These are phyloP conservation scores for Lepidium aucheri DNA, from an alignment of 345 rosid genomes.

Conservation along the genomic window DNA sequence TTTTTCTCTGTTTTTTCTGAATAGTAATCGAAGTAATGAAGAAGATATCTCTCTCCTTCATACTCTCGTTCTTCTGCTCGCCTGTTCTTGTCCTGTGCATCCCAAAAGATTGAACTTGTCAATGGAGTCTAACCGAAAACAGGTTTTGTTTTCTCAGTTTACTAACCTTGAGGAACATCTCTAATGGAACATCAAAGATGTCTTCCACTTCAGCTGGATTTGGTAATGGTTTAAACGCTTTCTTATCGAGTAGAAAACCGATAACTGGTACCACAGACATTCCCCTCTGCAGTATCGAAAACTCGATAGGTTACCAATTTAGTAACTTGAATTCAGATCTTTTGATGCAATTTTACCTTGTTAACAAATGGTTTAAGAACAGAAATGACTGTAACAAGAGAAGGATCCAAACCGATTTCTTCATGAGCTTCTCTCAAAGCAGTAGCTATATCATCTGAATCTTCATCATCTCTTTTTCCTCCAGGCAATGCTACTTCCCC, in stretches of 20 bases:
- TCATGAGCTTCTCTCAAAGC: conserved; percentile 63
- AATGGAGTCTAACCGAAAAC: background rate
- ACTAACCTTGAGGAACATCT: conserved; percentile 65
- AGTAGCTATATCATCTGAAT: conserved; percentile 43
- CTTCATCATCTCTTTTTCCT: conserved; percentile 46
- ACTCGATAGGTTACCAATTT: background rate
- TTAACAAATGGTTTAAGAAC: conserved; percentile 36
- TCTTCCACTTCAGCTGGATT: conserved; percentile 55
- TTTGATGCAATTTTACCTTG: conserved; percentile 29
- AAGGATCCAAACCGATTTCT: conserved; percentile 57
- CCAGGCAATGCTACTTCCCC: conserved; percentile 67
- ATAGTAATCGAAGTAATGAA: conserved; percentile 48
- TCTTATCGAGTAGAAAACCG: conserved; percentile 36
- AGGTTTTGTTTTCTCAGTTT: background rate
- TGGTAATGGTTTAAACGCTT: conserved; percentile 38
- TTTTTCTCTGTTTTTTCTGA: conserved; percentile 14
- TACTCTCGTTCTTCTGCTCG: conserved; percentile 45
- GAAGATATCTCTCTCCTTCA: conserved; percentile 40
- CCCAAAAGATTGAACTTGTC: background rate
- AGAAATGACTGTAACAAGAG: conserved; percentile 39
- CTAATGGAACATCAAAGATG: conserved; percentile 57
- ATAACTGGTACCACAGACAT: conserved; percentile 53
- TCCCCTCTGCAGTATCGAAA: conserved; percentile 28
- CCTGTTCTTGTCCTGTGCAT: conserved; percentile 43
- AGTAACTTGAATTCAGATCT: background rate